Evolutionary conservation across 1,284 basidiomycete species (phyloP).

Genomic region (Gastroboletus turbinatus): DNA sequence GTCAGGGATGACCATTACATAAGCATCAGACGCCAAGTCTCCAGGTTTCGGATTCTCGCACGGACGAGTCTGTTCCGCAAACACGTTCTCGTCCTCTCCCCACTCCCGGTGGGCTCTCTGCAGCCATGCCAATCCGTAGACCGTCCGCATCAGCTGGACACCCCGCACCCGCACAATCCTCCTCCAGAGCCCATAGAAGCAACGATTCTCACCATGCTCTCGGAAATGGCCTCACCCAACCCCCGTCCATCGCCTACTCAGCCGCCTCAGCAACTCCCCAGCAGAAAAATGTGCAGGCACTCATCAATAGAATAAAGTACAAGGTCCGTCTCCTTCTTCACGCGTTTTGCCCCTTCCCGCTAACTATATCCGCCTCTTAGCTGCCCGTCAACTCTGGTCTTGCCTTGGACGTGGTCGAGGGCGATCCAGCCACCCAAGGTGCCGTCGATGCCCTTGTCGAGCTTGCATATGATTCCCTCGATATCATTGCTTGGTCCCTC

Average conservation of each 20-base stretch:
- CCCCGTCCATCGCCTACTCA: constrained; percentile 35
- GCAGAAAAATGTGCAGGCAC: constrained; percentile 68
- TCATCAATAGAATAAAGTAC: constrained; percentile 71
- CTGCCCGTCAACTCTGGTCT: constrained; percentile 85
- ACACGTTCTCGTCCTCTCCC: constrained; percentile 7
- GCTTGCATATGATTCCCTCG: constrained; percentile 71
- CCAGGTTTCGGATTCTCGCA: constrained; percentile 21
- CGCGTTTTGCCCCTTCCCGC: background rate
- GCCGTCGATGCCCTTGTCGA: constrained; percentile 79
- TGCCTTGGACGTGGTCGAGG: constrained; percentile 70
- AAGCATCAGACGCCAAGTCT: constrained; percentile 14
- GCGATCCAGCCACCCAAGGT: constrained; percentile 69
- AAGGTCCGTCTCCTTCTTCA: constrained; percentile 46
- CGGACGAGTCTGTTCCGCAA: constrained; percentile 18
- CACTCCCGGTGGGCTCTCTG: constrained; percentile 11
- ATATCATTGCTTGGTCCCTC: constrained; percentile 78
- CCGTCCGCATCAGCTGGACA: constrained; percentile 46
- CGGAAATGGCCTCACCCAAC: constrained; percentile 36
- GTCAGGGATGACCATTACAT: constrained; percentile 21
- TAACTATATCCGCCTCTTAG: constrained; percentile 39
- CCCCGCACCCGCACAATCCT: constrained; percentile 20
- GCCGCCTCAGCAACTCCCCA: constrained; percentile 52
- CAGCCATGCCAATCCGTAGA: constrained; percentile 45
- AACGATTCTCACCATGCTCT: constrained; percentile 51
- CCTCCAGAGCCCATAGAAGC: constrained; percentile 44